Evolutionary conservation across 331 rosid genomes (phyloP).

Genomic region (Pyracantha coccinea): DNA sequence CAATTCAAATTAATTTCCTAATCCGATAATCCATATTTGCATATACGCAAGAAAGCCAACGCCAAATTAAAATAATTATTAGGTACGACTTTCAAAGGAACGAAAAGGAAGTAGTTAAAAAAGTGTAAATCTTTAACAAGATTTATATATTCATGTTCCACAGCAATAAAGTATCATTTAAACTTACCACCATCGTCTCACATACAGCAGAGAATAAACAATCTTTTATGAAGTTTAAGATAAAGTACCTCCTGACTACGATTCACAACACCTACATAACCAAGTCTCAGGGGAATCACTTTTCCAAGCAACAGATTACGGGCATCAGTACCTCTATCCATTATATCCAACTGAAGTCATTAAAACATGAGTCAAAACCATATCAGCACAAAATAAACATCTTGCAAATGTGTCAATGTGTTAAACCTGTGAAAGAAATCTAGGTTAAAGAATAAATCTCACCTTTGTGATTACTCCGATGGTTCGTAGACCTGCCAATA

Average conservation of each 20-base stretch:
- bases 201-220: background rate
- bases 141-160: background rate
- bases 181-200: background rate
- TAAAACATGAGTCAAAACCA: conserved; percentile 1
- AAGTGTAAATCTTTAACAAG: background rate
- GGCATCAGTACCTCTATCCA: conserved; percentile 99
- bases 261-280: conserved; percentile 91
- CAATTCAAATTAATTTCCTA: background rate
- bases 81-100: background rate
- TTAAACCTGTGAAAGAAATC: background rate
- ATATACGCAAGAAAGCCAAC: background rate
- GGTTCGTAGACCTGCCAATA: conserved; percentile 76
- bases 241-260: conserved; percentile 94
- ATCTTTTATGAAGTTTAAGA: conserved; percentile 4
- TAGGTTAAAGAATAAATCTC: background rate
- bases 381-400: conserved; percentile 22
- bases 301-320: conserved; percentile 83
- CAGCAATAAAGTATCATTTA: background rate
- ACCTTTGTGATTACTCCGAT: conserved; percentile 98
- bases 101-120: background rate
- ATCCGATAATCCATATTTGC: background rate
- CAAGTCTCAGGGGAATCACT: conserved; percentile 88
- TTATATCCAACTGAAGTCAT: conserved; percentile 75
- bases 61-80: background rate
- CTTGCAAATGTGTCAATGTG: background rate